Conservation (phyloP, 495 filamentous ascomycete species). For the Penicilliopsis zonata region DNA sequence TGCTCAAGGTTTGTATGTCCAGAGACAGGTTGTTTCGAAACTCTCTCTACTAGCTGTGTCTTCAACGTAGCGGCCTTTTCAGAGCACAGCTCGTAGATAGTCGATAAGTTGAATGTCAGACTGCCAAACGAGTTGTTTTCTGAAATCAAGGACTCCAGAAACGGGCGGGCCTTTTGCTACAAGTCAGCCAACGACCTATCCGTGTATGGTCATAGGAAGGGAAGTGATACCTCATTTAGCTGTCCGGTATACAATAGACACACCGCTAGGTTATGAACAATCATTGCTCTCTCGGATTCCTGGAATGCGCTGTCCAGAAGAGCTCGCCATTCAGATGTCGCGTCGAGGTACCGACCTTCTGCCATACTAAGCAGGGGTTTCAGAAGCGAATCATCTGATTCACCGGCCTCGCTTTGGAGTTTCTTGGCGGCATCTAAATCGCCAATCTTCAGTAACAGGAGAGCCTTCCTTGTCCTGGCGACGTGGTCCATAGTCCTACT, state of each 20-base stretch:
- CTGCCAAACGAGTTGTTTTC: conserved; percentile 53
- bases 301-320: conserved; percentile 28
- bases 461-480: conserved; percentile 36
- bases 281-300: conserved; percentile 33
- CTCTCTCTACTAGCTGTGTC: conserved; percentile 50
- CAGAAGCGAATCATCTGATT: conserved; percentile 29
- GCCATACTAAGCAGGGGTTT: conserved; percentile 61
- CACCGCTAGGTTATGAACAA: conserved; percentile 70
- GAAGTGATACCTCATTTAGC: conserved; percentile 52
- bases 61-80: conserved; percentile 63
- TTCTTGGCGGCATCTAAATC: conserved; percentile 55
- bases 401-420: conserved; percentile 17
- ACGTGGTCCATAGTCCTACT: conserved; percentile 21
- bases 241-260: conserved; percentile 68
- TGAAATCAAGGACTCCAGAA: conserved; percentile 53
- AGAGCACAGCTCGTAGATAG: conserved; percentile 84
- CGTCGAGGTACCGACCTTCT: conserved; percentile 57
- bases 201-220: neutral
- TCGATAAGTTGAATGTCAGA: conserved; percentile 78
- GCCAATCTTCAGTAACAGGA: conserved; percentile 65
- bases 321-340: conserved; percentile 49
- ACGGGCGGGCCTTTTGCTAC: conserved; percentile 35
- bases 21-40: conserved; percentile 40
- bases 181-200: neutral
- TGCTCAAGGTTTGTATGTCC: conserved; percentile 53